These are phyloP conservation scores for Candida alai DNA, from an alignment of 805 yeast genomes.

Conservation along the genomic window DNA sequence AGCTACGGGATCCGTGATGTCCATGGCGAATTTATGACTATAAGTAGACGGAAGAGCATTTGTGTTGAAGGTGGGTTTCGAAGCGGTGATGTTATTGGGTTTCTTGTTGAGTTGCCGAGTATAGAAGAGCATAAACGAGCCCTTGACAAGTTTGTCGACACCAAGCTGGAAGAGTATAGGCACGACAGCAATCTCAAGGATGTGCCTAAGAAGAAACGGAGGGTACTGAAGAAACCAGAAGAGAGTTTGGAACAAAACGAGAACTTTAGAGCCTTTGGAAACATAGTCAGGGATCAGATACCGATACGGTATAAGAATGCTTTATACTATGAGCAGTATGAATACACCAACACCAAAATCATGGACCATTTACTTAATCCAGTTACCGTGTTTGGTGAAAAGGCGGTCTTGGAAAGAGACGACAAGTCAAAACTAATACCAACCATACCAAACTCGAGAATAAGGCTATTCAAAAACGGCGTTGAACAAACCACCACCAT, in stretches of 20 bases:
- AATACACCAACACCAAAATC: constrained; percentile 62
- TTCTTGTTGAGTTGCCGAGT: constrained; percentile 67
- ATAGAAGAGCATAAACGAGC: constrained; percentile 41
- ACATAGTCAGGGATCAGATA: constrained; percentile 73
- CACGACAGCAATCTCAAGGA: constrained; percentile 6
- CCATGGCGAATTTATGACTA: constrained; percentile 69
- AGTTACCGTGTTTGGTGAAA: constrained; percentile 66
- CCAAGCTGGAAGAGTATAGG: constrained; percentile 6
- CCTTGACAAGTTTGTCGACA: constrained; percentile 27
- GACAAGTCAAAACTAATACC: constrained; percentile 35
- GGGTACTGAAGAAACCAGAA: constrained; percentile 14
- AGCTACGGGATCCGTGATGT: constrained; percentile 88
- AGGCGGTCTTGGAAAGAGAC: constrained; percentile 51
- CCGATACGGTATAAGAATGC: constrained; percentile 80
- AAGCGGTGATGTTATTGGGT: constrained; percentile 80
- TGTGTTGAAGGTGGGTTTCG: constrained; percentile 54
- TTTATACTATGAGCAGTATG: constrained; percentile 80
- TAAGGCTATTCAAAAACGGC: constrained; percentile 79
- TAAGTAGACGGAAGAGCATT: constrained; percentile 56
- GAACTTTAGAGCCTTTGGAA: constrained; percentile 24
- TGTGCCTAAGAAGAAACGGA: constrained; percentile 12
- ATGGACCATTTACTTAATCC: constrained; percentile 77
- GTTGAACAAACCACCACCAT: constrained; percentile 59
- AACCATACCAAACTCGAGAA: constrained; percentile 51
- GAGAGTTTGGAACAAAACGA: constrained; percentile 14